phyloP scores from a whole-genome alignment of 1,284 basidiomycete genomes.

The Pholiota adiposa region DNA sequence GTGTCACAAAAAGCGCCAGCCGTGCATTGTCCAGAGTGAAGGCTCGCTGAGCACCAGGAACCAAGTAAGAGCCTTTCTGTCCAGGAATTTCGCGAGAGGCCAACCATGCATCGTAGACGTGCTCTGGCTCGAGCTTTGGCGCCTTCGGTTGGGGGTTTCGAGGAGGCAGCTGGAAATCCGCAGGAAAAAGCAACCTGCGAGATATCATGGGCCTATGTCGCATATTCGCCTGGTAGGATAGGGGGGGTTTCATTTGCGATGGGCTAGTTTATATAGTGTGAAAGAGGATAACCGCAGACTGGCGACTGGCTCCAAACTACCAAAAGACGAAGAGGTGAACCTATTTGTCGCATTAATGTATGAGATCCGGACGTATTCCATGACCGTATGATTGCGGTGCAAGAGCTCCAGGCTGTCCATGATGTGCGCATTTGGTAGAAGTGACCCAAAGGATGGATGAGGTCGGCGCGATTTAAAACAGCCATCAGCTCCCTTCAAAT shows the following conservation, averaged over 20 bases:
- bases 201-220: constrained; percentile 35
- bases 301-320: constrained; percentile 29
- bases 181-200: constrained; percentile 38
- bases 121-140: constrained; percentile 28
- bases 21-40: constrained; percentile 56
- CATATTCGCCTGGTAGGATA: constrained; percentile 38
- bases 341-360: constrained; percentile 39
- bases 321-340: constrained; percentile 26
- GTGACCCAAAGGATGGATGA: constrained; percentile 39
- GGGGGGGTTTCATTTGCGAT: constrained; percentile 33
- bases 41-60: constrained; percentile 69
- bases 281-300: constrained; percentile 23
- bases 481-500: constrained; percentile 35
- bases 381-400: constrained; percentile 47
- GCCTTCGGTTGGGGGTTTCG: constrained; percentile 28
- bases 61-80: constrained; percentile 47
- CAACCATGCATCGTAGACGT: constrained; percentile 64
- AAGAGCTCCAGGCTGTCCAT: constrained; percentile 40
- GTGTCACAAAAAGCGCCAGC: constrained; percentile 59
- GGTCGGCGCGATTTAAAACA: constrained; percentile 23
- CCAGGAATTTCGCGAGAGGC: constrained; percentile 58
- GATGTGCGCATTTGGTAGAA: constrained; percentile 45
- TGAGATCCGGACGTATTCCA: constrained; percentile 44
- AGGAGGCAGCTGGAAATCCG: constrained; percentile 33
- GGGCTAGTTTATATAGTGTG: constrained; percentile 27